Evolutionary conservation across 1,284 basidiomycete genomes (phyloP).

Genomic region (Moniliophthora roreri): DNA sequence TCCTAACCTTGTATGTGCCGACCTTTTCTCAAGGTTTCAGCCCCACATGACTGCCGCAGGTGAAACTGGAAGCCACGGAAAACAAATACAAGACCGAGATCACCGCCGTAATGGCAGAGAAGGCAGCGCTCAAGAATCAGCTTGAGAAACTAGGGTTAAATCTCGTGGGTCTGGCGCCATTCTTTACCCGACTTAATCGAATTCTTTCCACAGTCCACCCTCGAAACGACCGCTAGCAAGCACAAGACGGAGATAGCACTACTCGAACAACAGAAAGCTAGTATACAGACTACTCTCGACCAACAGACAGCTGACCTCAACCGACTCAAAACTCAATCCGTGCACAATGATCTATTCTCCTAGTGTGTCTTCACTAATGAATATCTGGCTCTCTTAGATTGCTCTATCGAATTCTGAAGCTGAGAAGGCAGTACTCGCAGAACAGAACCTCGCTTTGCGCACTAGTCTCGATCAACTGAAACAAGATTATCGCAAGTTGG

Average conservation of each 20-base stretch:
- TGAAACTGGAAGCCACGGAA: slow-evolving; percentile 18
- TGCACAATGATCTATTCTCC: too few relatives aligned
- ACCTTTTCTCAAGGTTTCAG: too few relatives aligned
- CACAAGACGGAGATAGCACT: background rate
- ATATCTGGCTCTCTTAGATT: too few relatives aligned
- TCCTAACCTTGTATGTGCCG: background rate
- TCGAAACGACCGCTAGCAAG: background rate
- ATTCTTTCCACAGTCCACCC: background rate
- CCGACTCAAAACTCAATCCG: background rate
- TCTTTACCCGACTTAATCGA: background rate
- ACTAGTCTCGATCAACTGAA: slow-evolving; percentile 2
- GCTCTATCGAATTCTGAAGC: too few relatives aligned
- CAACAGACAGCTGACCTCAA: background rate
- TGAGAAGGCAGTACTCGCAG: background rate
- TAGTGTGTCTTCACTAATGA: too few relatives aligned
- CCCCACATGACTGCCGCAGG: background rate
- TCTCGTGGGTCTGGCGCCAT: background rate
- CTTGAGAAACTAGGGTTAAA: slow-evolving; percentile 1
- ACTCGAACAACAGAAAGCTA: slow-evolving; percentile 5
- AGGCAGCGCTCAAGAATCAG: slow-evolving; percentile 1
- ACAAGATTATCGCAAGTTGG: slow-evolving; percentile 18
- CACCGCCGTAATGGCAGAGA: slow-evolving; percentile 10
- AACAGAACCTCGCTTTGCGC: background rate
- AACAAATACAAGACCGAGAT: slow-evolving; percentile 23
- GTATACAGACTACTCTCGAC: background rate